Percentiles rank a stretch among this genome's conserved stretches.
Conservation (phyloP, 148 eudicot genomes). For the Limonium bicolor region DNA sequence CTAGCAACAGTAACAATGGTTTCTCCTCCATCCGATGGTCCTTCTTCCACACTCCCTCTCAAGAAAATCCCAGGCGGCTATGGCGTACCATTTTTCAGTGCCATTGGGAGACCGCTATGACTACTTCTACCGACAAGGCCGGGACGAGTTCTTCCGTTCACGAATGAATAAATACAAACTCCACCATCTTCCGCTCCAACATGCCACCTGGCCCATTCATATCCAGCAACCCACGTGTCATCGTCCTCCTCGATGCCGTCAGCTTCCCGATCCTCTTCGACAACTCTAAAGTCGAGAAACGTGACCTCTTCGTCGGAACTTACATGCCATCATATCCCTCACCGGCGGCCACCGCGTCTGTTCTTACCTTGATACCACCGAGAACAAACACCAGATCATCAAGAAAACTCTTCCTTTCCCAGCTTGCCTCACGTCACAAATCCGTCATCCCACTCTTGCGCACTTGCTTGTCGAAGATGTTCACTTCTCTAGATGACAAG, state of each 20-base stretch:
- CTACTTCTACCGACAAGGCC: slow-evolving; percentile 18
- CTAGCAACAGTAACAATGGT: too few relatives aligned
- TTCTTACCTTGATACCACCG: slow-evolving; percentile 54
- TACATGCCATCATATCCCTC: slow-evolving; percentile 45
- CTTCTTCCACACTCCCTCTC: too few relatives aligned
- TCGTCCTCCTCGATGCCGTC: slow-evolving; percentile 43
- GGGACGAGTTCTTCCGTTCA: slow-evolving; percentile 30
- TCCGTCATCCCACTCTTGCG: slow-evolving; percentile 17
- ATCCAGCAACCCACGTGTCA: slow-evolving; percentile 31
- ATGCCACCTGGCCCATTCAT: slow-evolving; percentile 69
- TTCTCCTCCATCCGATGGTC: too few relatives aligned
- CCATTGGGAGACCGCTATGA: not conserved
- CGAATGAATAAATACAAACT: slow-evolving; percentile 34
- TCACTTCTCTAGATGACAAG: slow-evolving; percentile 21
- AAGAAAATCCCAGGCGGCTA: slow-evolving; percentile 8
- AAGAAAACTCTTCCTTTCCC: slow-evolving; percentile 18
- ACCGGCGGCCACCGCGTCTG: slow-evolving; percentile 47
- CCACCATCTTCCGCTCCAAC: slow-evolving; percentile 50
- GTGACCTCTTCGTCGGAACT: slow-evolving; percentile 44
- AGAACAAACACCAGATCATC: slow-evolving; percentile 31
- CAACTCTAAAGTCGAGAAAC: slow-evolving; percentile 44
- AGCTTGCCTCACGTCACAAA: slow-evolving; percentile 10
- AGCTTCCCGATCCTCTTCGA: slow-evolving; percentile 60
- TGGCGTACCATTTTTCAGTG: not conserved
- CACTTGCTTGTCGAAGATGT: slow-evolving; percentile 9